Evolutionary conservation across 2,329 filamentous ascomycete genomes (phyloP).

Genomic region (Bipolaris sorokiniana): DNA sequence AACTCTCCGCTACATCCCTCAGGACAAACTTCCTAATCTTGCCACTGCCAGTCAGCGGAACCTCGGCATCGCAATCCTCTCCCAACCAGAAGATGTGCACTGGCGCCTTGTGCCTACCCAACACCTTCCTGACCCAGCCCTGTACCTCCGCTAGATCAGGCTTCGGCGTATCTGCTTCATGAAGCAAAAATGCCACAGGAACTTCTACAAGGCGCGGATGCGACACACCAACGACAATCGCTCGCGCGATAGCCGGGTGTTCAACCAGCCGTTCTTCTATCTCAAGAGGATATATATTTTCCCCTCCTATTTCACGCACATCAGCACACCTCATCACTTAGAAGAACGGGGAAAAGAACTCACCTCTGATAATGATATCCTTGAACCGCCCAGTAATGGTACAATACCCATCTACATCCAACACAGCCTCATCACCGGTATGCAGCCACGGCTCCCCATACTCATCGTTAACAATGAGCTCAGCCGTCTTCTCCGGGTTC

Average conservation of each 20-base stretch:
- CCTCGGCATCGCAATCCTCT: constrained; percentile 46
- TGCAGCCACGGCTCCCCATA: constrained; percentile 55
- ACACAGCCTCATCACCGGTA: constrained; percentile 49
- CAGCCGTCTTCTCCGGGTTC: constrained; percentile 75
- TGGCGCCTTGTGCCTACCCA: constrained; percentile 61
- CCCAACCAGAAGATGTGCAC: constrained; percentile 79
- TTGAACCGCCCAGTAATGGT: constrained; percentile 77
- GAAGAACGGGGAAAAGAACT: constrained; percentile 4
- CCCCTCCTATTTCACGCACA: constrained; percentile 35
- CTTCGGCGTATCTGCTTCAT: constrained; percentile 29
- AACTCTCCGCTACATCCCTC: constrained; percentile 35
- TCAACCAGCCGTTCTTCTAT: constrained; percentile 74
- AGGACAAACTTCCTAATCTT: constrained; percentile 54
- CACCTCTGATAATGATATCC: constrained; percentile 77
- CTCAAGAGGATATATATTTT: constrained; percentile 67
- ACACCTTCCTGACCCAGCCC: constrained; percentile 46
- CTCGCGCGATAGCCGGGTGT: constrained; percentile 67
- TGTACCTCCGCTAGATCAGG: constrained; percentile 44
- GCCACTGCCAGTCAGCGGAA: constrained; percentile 54
- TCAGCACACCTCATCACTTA: background rate
- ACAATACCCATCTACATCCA: constrained; percentile 63
- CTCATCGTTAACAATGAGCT: constrained; percentile 71
- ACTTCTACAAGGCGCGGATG: constrained; percentile 76
- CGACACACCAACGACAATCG: constrained; percentile 72
- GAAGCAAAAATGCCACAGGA: constrained; percentile 67